Evolutionary conservation across 352 stramenopile species (phyloP).

Genomic region (Pythium aphanidermatum): DNA sequence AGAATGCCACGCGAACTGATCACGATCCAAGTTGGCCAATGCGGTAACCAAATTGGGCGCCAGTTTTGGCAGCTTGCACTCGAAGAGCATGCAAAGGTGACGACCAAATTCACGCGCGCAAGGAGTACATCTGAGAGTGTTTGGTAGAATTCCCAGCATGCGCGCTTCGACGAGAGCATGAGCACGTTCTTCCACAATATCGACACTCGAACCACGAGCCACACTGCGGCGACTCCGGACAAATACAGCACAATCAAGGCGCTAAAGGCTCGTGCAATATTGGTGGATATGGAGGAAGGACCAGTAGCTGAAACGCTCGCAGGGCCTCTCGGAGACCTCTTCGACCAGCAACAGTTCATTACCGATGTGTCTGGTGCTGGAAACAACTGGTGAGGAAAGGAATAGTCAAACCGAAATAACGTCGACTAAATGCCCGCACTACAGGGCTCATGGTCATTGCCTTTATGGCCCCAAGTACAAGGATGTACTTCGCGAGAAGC

Average conservation of each 20-base stretch:
- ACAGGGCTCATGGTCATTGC: constrained; percentile 83
- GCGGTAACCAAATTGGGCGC: constrained; percentile 91
- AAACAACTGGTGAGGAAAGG: constrained; percentile 82
- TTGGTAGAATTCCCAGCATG: constrained; percentile 34
- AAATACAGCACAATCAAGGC: constrained; percentile 34
- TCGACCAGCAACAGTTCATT: constrained; percentile 84
- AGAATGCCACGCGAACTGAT: constrained; percentile 85
- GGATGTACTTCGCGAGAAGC: constrained; percentile 68
- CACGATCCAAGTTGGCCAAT: constrained; percentile 91
- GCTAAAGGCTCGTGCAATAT: constrained; percentile 81
- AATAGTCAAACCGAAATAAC: not conserved
- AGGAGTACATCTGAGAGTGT: not conserved
- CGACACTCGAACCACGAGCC: constrained; percentile 63
- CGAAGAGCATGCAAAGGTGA: constrained; percentile 85
- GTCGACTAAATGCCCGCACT: not conserved
- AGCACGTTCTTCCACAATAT: constrained; percentile 91
- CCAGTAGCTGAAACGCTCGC: constrained; percentile 79
- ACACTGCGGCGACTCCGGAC: no score
- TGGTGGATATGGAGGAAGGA: constrained; percentile 92
- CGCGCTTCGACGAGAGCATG: constrained; percentile 87
- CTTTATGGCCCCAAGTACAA: constrained; percentile 86
- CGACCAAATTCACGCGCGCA: no score
- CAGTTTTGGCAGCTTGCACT: constrained; percentile 90
- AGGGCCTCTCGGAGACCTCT: constrained; percentile 81
- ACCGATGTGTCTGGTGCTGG: constrained; percentile 86